Evolutionary conservation across 2,329 filamentous ascomycete genomes (phyloP).

Genomic region (Cercospora janseana): DNA sequence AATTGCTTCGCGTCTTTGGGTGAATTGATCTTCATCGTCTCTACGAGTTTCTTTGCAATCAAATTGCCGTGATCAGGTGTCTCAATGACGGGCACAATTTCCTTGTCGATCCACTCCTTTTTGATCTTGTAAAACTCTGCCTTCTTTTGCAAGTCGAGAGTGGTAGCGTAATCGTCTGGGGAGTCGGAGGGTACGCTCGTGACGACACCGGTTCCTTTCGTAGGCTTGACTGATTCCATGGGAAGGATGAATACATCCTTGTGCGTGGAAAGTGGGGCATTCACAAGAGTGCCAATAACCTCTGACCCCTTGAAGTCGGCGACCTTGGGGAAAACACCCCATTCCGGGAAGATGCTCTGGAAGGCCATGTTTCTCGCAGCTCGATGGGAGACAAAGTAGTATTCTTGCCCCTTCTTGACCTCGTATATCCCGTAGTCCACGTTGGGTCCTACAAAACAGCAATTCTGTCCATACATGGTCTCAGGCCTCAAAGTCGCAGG

Average conservation of each 20-base stretch:
- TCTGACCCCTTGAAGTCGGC: slow-evolving; percentile 74
- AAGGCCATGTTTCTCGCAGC: slow-evolving; percentile 94
- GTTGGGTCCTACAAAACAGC: slow-evolving; percentile 89
- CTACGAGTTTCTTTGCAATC: slow-evolving; percentile 77
- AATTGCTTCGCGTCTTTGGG: slow-evolving; percentile 92
- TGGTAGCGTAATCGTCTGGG: slow-evolving; percentile 89
- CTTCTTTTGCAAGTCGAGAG: slow-evolving; percentile 88
- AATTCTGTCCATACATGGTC: slow-evolving; percentile 98
- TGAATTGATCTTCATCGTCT: slow-evolving; percentile 93
- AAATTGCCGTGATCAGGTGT: slow-evolving; percentile 86
- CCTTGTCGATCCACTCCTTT: slow-evolving; percentile 91
- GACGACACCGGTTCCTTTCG: slow-evolving; percentile 95
- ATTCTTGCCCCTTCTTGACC: slow-evolving; percentile 60
- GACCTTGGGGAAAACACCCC: slow-evolving; percentile 72
- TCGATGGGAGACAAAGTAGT: slow-evolving; percentile 78
- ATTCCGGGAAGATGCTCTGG: slow-evolving; percentile 78
- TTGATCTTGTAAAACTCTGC: slow-evolving; percentile 93
- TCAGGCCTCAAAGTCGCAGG: slow-evolving; percentile 90
- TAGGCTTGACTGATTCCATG: slow-evolving; percentile 89
- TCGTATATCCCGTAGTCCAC: slow-evolving; percentile 89
- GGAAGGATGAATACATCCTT: slow-evolving; percentile 82
- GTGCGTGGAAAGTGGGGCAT: slow-evolving; percentile 85
- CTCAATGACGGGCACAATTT: slow-evolving; percentile 84
- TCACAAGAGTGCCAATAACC: slow-evolving; percentile 81
- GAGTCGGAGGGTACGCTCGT: slow-evolving; percentile 94